Evolutionary conservation across 169 alveolate species (phyloP), one percentile per base, ranked within the genome.

Genomic region (Cryptosporidium ryanae): DNA sequence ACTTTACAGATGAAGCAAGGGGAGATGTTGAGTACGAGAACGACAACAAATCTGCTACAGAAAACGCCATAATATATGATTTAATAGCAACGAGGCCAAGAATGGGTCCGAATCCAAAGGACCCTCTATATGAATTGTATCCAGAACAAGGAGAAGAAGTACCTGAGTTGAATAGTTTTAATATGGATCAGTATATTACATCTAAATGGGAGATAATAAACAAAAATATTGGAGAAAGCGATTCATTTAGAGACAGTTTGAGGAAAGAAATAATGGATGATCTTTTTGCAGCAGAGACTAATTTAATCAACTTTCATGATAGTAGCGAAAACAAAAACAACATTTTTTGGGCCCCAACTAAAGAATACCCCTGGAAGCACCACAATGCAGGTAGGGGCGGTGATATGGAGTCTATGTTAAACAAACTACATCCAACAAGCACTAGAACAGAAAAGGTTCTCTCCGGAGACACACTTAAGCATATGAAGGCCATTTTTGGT

Each of bases 1-100:
- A 76, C 48, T 76, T 76, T 61, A 76, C 87, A 12, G 87, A 76
- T 38, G 87, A 76, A 44, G 87, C 87, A 43, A 76, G 52, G 23
- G 87, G 87, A 23, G 87, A 76, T 31, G 64, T 76, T 27, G 68
- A 76, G 21, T 76, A 76, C 49, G 38, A 64, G 18, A 44, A 31
- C 25, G 70, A 61, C 23, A 38, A 59, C n/a, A 76, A 76, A 76
- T 43, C 87, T n/a, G 59, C 76, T 8, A 76, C 64, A 15, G 68
- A 55, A 46, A 43, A 76, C 7, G 59, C 87, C 17, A 8, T 76
- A 55, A 76, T 76, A 6, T 17, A 55, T 55, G 87, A 76, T n/a
- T 38, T 61, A 50, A 55, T 76, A 23, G 87, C 87, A 21, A 59
- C 87, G 3, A 76, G 87, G 63, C 55, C 59, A 27, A 55, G 87